phyloP scores from a whole-genome alignment of 2,329 filamentous ascomycete genomes.

The Penicillium sp. region DNA sequence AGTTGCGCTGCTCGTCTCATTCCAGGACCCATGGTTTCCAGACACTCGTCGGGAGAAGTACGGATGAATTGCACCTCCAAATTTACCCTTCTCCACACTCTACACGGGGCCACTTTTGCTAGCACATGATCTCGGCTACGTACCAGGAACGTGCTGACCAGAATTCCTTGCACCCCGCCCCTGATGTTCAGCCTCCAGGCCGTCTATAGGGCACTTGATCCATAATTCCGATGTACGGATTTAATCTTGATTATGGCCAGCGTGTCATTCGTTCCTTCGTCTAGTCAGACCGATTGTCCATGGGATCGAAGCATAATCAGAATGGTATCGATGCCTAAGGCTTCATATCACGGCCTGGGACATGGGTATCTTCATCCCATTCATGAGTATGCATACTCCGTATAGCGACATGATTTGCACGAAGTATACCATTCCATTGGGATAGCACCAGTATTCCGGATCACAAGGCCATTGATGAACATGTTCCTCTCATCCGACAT shows the following conservation, averaged over 20 bases:
- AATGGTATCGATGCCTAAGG: background rate
- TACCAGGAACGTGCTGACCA: background rate
- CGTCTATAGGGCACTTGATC: background rate
- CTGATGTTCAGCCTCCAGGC: background rate
- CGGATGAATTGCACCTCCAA: constrained; percentile 5
- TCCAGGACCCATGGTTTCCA: background rate
- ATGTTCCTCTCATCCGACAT: background rate
- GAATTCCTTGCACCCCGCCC: background rate
- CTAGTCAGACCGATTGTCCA: background rate
- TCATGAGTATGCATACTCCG: no score
- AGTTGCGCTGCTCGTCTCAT: background rate
- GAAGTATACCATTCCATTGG: background rate
- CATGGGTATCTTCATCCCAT: background rate
- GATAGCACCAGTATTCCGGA: background rate
- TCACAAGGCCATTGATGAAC: background rate
- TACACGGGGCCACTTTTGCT: background rate
- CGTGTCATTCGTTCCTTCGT: background rate
- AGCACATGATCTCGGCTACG: constrained; percentile 24
- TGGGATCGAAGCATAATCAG: background rate
- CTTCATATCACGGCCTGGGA: background rate
- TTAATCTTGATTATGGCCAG: background rate
- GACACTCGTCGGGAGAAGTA: background rate
- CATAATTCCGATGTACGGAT: background rate
- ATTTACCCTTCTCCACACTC: constrained; percentile 8
- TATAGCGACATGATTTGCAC: background rate